Conservation (phyloP, 192 early-diverging fungal species). For the Cladochytrium replicatum region DNA sequence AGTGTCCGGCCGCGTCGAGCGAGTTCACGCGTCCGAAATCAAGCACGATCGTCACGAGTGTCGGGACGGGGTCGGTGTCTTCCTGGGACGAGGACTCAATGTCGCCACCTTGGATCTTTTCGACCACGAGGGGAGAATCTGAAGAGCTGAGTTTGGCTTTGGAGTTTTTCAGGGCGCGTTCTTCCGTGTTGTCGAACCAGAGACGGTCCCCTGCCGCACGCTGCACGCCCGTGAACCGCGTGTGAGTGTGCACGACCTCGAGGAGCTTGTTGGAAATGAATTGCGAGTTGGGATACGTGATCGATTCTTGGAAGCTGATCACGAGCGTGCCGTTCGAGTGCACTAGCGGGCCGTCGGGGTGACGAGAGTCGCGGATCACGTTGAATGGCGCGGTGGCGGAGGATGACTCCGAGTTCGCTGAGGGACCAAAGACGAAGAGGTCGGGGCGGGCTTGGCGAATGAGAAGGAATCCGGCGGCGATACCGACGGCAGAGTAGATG, state of each 20-base stretch:
- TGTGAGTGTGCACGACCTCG: conserved; percentile 9
- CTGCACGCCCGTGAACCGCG: conserved; percentile 14
- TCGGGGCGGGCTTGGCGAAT: conserved; percentile 68
- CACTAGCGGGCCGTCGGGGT: neutral
- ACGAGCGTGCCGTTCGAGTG: neutral
- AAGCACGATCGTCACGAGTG: conserved; percentile 62
- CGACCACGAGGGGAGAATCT: conserved; percentile 14
- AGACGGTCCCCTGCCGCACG: conserved; percentile 6
- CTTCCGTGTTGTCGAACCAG: conserved; percentile 32
- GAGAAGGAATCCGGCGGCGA: conserved; percentile 67
- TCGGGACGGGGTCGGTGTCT: conserved; percentile 18
- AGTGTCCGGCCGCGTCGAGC: conserved; percentile 72
- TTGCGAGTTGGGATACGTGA: conserved; percentile 60
- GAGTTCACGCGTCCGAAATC: conserved; percentile 71
- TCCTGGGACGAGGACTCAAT: conserved; percentile 28
- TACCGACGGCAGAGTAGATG: conserved; percentile 66
- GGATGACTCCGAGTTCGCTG: too few relatives aligned
- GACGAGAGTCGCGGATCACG: conserved; percentile 1
- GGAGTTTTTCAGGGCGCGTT: conserved; percentile 5
- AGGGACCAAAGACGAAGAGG: conserved; percentile 40
- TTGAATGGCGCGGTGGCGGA: conserved; percentile 16
- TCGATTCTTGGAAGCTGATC: conserved; percentile 27
- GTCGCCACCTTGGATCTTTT: conserved; percentile 15
- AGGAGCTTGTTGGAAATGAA: conserved; percentile 33
- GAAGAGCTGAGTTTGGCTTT: neutral